Conservation (phyloP, 1,139 yeast species). For the Kluyveromyces sp. region DNA sequence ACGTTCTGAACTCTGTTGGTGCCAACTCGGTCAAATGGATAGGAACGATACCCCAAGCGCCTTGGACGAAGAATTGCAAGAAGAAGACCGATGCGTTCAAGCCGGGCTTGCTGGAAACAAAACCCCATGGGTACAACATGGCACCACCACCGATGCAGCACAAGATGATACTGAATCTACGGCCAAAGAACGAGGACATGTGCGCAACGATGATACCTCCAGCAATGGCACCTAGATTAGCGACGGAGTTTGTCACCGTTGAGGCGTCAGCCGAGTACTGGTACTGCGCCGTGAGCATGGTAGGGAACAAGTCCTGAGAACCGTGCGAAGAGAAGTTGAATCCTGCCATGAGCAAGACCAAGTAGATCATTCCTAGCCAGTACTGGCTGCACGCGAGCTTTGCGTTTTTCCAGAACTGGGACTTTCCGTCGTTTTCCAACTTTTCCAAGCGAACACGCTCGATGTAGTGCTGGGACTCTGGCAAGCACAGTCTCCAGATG, state of each 20-base stretch:
- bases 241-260: conserved; percentile 63
- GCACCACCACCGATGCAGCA: conserved; percentile 66
- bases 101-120: conserved; percentile 40
- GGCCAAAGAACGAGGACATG: conserved; percentile 50
- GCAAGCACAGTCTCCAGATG: conserved; percentile 46
- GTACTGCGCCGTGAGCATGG: conserved; percentile 50
- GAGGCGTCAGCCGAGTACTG: conserved; percentile 43
- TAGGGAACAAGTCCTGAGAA: conserved; percentile 67
- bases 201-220: conserved; percentile 65
- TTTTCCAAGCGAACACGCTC: conserved; percentile 29
- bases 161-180: conserved; percentile 54
- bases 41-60: conserved; percentile 85
- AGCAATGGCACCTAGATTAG: conserved; percentile 60
- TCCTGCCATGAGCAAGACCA: conserved; percentile 54
- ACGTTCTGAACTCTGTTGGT: conserved; percentile 65
- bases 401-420: conserved; percentile 18
- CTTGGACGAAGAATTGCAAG: conserved; percentile 76
- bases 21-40: conserved; percentile 70
- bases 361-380: conserved; percentile 43
- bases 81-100: conserved; percentile 75
- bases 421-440: conserved; percentile 26
- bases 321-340: conserved; percentile 69
- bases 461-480: conserved; percentile 55
- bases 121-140: conserved; percentile 69
- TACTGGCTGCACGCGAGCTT: conserved; percentile 33